phyloP scores from a whole-genome alignment of 305 asterid species.

The Fraxinus dipetala region DNA sequence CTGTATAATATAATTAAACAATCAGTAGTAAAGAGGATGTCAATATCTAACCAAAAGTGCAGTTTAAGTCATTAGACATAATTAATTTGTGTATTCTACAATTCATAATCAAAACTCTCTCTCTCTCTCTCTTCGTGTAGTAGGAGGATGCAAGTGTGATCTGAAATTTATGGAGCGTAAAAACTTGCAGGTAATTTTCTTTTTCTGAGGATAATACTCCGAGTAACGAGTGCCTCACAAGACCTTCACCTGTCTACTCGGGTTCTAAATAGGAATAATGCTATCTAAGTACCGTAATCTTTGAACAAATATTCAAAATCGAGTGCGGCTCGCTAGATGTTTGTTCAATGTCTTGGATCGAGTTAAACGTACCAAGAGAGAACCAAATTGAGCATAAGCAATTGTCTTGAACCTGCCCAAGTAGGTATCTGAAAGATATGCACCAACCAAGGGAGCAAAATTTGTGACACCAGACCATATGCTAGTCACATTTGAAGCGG shows the following conservation, averaged over 20 bases:
- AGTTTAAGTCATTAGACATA: not conserved
- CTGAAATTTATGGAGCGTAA: not conserved
- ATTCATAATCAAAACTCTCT: not conserved
- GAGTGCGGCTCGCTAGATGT: not conserved
- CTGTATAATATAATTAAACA: not conserved
- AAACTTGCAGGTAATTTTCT: too few species aligned
- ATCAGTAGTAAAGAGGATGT: not conserved
- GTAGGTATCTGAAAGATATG: slow-evolving; percentile 56
- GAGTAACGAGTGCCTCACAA: not conserved
- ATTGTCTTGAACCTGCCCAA: slow-evolving; percentile 64
- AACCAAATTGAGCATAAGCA: slow-evolving; percentile 45
- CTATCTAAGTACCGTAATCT: not conserved
- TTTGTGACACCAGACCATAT: slow-evolving; percentile 58
- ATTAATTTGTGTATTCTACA: not conserved
- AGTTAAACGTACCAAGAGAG: slow-evolving; percentile 43
- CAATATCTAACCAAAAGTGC: not conserved
- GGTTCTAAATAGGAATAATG: not conserved
- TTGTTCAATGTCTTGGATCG: not conserved
- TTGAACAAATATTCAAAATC: not conserved
- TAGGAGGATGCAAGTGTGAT: not conserved
- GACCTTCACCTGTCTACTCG: not conserved
- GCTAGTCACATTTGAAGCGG: slow-evolving; percentile 58
- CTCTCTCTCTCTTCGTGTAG: not conserved
- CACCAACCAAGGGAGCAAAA: slow-evolving; percentile 65
- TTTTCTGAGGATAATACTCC: not conserved